phyloP scores from a whole-genome alignment of 2,329 filamentous ascomycete genomes.

The Elsinoe necatrix region DNA sequence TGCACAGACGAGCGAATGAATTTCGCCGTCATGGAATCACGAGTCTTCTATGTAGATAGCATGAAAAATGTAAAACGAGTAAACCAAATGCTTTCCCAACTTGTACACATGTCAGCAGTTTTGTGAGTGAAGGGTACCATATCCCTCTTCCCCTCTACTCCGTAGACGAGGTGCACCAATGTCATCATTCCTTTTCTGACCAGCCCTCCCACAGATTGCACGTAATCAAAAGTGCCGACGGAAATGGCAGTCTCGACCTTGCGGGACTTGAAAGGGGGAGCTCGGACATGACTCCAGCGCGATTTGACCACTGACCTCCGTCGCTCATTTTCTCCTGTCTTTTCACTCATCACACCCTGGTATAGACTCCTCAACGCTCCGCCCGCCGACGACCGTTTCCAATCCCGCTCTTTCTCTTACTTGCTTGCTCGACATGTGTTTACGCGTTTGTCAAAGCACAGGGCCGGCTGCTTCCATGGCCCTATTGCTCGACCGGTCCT shows the following conservation, averaged over 20 bases:
- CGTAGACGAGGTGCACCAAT: too few species aligned
- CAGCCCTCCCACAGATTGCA: not conserved
- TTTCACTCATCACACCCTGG: not conserved
- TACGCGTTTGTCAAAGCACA: not conserved
- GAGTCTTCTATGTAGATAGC: constrained; percentile 13
- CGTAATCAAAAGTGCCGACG: constrained; percentile 9
- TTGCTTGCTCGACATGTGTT: not conserved
- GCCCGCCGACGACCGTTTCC: not conserved
- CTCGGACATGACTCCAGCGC: not conserved
- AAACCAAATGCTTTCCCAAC: not conserved
- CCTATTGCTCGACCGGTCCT: not conserved
- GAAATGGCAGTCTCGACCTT: constrained; percentile 6
- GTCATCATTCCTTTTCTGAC: not conserved
- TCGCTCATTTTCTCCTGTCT: not conserved
- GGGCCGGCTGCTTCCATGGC: not conserved
- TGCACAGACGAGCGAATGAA: not conserved
- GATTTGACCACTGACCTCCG: not conserved
- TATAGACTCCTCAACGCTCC: not conserved
- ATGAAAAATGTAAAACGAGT: constrained; percentile 4
- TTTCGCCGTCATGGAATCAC: not conserved
- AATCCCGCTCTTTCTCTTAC: not conserved
- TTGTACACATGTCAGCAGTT: too few species aligned
- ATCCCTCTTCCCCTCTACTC: too few species aligned
- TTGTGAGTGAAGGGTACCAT: too few species aligned
- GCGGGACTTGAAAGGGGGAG: constrained; percentile 2